Conservation (phyloP, 1,284 basidiomycete genomes). For the Cryptococcus floricola region DNA sequence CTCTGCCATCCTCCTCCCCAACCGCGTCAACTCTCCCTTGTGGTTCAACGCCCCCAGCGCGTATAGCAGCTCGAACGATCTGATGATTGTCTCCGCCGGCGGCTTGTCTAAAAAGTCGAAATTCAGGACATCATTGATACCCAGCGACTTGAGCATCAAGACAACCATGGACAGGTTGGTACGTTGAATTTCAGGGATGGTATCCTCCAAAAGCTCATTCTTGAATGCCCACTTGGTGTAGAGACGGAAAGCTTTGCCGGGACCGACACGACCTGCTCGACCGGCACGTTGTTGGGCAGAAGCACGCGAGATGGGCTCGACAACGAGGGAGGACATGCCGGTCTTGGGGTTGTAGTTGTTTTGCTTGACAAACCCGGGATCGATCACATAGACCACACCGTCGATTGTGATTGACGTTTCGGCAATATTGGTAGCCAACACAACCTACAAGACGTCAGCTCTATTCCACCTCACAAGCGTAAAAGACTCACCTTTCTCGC, state of each 20-base stretch:
- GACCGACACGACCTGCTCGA: constrained; percentile 92
- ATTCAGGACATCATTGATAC: constrained; percentile 61
- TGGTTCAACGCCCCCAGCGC: constrained; percentile 95
- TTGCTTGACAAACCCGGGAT: constrained; percentile 96
- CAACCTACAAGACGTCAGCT: constrained; percentile 55
- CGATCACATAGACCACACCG: constrained; percentile 95
- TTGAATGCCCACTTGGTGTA: constrained; percentile 64
- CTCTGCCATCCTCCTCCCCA: constrained; percentile 96
- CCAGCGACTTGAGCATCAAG: constrained; percentile 59
- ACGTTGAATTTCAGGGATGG: constrained; percentile 57
- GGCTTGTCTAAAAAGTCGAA: constrained; percentile 64
- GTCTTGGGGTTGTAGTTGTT: constrained; percentile 95
- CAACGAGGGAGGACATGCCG: constrained; percentile 90
- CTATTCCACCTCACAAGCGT: neutral
- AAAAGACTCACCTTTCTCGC: constrained; percentile 66
- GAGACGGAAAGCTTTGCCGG: constrained; percentile 92
- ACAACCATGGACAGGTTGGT: constrained; percentile 54
- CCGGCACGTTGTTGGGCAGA: constrained; percentile 97
- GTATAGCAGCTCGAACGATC: constrained; percentile 88
- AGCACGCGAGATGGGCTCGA: constrained; percentile 92
- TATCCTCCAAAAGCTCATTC: constrained; percentile 61
- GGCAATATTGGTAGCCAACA: constrained; percentile 97
- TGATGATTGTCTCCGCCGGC: constrained; percentile 96
- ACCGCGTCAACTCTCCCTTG: constrained; percentile 89
- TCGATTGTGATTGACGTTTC: constrained; percentile 98